Conservation (phyloP, 2,329 filamentous ascomycete genomes). For the Drechslerella coelobrocha region DNA sequence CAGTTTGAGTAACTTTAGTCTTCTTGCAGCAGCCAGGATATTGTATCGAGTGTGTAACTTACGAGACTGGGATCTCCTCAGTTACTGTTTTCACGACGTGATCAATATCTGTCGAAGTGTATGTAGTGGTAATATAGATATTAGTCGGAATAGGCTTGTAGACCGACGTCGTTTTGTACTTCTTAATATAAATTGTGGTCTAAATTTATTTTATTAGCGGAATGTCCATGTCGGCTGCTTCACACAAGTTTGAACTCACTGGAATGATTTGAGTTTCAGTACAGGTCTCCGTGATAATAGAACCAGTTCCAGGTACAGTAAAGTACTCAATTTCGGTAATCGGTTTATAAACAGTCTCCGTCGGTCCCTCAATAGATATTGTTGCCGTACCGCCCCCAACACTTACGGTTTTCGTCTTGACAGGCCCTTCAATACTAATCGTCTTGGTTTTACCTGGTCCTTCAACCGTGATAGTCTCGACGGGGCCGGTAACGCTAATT, state of each 20-base stretch:
- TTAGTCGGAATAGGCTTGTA: slow-evolving; percentile 35
- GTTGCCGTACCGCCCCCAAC: background rate
- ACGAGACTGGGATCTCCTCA: slow-evolving; percentile 24
- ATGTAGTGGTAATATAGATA: slow-evolving; percentile 27
- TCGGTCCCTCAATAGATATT: slow-evolving; percentile 26
- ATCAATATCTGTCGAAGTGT: slow-evolving; percentile 32
- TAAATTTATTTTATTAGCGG: background rate
- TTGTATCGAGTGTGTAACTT: too few species aligned
- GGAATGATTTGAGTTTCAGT: slow-evolving; percentile 41
- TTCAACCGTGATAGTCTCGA: background rate
- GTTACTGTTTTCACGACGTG: slow-evolving; percentile 34
- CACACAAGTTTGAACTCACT: slow-evolving; percentile 8
- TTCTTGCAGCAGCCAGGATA: too few species aligned
- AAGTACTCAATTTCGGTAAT: slow-evolving; percentile 9
- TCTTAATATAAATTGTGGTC: slow-evolving; percentile 38
- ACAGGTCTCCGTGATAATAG: slow-evolving; percentile 33
- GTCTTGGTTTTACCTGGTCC: slow-evolving; percentile 4
- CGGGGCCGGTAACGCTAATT: background rate
- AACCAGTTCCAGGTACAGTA: background rate
- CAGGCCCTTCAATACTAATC: slow-evolving; percentile 16
- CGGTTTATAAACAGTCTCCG: slow-evolving; percentile 32
- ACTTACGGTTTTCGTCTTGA: slow-evolving; percentile 8
- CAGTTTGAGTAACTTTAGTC: background rate
- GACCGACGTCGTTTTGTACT: slow-evolving; percentile 32
- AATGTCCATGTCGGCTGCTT: too few species aligned